Evolutionary conservation across 495 filamentous ascomycete species (phyloP), one percentile per base, ranked within the genome.

Genomic region (Aspergillus sclerotioniger): DNA sequence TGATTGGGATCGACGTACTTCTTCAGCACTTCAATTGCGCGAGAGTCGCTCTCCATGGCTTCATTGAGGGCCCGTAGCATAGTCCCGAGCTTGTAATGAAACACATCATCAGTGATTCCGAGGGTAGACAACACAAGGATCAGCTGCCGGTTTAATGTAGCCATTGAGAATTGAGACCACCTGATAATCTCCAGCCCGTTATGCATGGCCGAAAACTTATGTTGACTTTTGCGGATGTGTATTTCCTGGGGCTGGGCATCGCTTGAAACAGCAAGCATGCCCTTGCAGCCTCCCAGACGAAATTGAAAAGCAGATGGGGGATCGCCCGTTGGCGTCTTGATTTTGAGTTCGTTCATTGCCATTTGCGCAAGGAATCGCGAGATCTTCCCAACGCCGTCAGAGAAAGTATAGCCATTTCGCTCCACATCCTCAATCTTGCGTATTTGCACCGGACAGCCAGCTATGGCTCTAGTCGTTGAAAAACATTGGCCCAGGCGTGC

Each of bases 331-430:
- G 67, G 56, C 4, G 76, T 79, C 15, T 67, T 76, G 32, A 90
- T 67, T 0, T 80, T 75, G 19, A 92, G 79, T 54, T 92, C 86
- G 5, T 78, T 68, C 17, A 84, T 77, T 16, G 90, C 80, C 67
- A 92, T 82, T 33, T 81, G 70, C 0, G 91, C 90, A 33, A 96
- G 78, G 61, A 88, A 86, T 5, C 71, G 71, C 0, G 93, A 96
- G 32, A 99, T 94, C 71, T 90, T 96, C 12, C 95, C 95, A 43
- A 98, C 90, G 3, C 94, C 95, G 68, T 98, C 94, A 0, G 91
- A 92, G 68, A 98, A 98, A 49, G 69, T 84, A 67, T 80, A 86
- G 0, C 78, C 82, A 47, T 87, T 84, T 6, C 80, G 79, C 37
- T 82, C 75, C 7, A 96, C 77, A 56, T 98, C 94, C 2, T 75